Percentiles rank a stretch among this genome's conserved stretches.
Conservation (phyloP, 257 asterid species). For the Plantago ovata region DNA sequence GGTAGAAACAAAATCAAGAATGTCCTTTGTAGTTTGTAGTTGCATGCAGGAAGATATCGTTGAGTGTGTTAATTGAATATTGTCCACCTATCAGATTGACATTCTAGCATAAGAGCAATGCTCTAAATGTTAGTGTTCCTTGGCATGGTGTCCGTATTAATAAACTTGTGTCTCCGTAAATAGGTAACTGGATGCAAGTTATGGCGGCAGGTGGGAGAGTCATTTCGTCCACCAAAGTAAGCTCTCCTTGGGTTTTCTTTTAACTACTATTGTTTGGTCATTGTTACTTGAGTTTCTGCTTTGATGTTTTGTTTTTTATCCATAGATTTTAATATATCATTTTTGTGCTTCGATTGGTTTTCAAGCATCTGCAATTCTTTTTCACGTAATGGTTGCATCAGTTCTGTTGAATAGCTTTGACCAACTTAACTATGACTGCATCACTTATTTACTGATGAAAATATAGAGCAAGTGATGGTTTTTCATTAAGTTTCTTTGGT, state of each 20-base stretch:
- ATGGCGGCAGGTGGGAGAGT: conserved; percentile 42
- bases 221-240: conserved; percentile 40
- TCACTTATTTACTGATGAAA: neutral
- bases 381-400: neutral
- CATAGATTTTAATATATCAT: neutral
- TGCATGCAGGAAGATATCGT: neutral
- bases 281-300: neutral
- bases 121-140: neutral
- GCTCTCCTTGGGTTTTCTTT: neutral
- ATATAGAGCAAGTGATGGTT: neutral
- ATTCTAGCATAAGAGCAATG: neutral
- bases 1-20: no score
- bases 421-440: neutral
- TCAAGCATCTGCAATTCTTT: neutral
- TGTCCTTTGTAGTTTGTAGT: no score
- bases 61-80: neutral
- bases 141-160: neutral
- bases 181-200: conserved; percentile 31
- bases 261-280: conserved; percentile 1
- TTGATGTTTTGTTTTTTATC: neutral
- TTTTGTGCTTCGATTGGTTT: conserved; percentile 3
- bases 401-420: neutral
- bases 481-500: no score
- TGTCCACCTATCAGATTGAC: conserved; percentile 3
- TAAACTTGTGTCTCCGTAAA: conserved; percentile 3